These are phyloP conservation scores for Saccharomyces hybrid DNA, from an alignment of 1,139 yeast genomes.

Conservation along the genomic window DNA sequence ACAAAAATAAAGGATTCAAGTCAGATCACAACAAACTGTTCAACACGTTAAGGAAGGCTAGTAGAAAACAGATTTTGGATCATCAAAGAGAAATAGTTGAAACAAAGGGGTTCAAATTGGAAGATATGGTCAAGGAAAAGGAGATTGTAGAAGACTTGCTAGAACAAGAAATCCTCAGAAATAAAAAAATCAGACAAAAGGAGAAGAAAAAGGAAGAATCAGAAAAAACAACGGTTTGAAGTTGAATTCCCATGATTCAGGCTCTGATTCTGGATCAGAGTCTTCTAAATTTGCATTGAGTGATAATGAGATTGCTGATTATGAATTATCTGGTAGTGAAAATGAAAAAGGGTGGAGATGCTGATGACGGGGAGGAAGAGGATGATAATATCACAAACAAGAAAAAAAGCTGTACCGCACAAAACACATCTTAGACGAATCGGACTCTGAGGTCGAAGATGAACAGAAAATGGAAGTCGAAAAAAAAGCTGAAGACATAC, in stretches of 20 bases:
- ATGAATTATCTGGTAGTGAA: slow-evolving; percentile 23
- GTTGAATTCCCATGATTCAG: slow-evolving; percentile 6
- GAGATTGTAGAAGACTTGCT: slow-evolving; percentile 42
- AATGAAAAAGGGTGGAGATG: slow-evolving; percentile 14
- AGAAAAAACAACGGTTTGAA: slow-evolving; percentile 9
- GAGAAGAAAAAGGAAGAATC: slow-evolving; percentile 41
- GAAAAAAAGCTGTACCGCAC: not conserved
- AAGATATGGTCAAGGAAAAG: slow-evolving; percentile 29
- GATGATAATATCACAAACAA: slow-evolving; percentile 5
- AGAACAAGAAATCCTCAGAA: slow-evolving; percentile 56
- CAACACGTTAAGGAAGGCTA: slow-evolving; percentile 26
- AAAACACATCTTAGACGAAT: not conserved
- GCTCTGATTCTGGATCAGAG: slow-evolving; percentile 8
- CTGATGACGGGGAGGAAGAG: slow-evolving; percentile 13
- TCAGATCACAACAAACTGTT: slow-evolving; percentile 18
- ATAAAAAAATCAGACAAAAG: slow-evolving; percentile 43
- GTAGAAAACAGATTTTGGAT: slow-evolving; percentile 31
- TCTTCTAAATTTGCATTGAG: slow-evolving; percentile 30
- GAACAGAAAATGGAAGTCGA: slow-evolving; percentile 1
- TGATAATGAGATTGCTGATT: slow-evolving; percentile 25
- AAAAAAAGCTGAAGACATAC: not conserved
- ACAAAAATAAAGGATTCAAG: slow-evolving; percentile 16
- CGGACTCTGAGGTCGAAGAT: slow-evolving; percentile 11
- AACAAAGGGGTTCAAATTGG: slow-evolving; percentile 22
- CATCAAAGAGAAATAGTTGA: slow-evolving; percentile 25